Conservation (phyloP, 352 stramenopile genomes). For the Phytopythium boreale region DNA sequence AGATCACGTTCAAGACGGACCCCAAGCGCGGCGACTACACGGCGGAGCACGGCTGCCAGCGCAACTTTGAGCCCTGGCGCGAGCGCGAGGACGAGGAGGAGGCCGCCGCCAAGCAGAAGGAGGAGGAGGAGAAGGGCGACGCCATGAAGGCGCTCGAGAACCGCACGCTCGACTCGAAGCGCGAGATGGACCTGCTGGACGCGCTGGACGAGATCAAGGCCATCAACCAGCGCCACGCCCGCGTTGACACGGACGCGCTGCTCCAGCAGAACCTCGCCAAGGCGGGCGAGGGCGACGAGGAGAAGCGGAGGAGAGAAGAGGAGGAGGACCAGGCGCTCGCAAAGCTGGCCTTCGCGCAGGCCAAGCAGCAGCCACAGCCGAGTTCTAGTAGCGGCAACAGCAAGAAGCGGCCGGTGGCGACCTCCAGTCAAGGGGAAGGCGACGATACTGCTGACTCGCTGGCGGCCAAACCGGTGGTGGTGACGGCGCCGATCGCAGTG, state of each 20-base stretch:
- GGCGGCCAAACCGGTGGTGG: slow-evolving; percentile 9
- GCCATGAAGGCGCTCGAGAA: slow-evolving; percentile 98
- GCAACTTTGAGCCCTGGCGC: slow-evolving; percentile 97
- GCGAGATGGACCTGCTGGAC: slow-evolving; percentile 99
- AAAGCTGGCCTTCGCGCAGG: not conserved
- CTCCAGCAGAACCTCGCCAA: slow-evolving; percentile 39
- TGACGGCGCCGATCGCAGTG: slow-evolving; percentile 21
- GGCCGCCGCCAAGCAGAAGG: slow-evolving; percentile 59
- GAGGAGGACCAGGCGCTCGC: slow-evolving; percentile 15
- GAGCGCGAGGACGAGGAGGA: slow-evolving; percentile 83
- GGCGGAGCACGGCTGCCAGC: slow-evolving; percentile 94
- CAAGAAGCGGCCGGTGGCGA: slow-evolving; percentile 20
- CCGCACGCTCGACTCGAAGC: slow-evolving; percentile 96
- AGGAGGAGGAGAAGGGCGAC: slow-evolving; percentile 94
- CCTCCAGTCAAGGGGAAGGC: slow-evolving; percentile 7
- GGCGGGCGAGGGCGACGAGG: slow-evolving; percentile 44
- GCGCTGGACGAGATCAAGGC: slow-evolving; percentile 98
- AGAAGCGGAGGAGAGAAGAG: slow-evolving; percentile 41
- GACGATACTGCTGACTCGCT: not conserved
- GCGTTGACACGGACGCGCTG: slow-evolving; percentile 84
- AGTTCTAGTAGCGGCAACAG: too few species aligned
- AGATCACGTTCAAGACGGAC: slow-evolving; percentile 99
- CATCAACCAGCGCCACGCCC: slow-evolving; percentile 95
- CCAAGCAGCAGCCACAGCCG: slow-evolving; percentile 11
- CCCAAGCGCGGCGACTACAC: slow-evolving; percentile 98